Evolutionary conservation across 2,329 filamentous ascomycete genomes (phyloP).

Genomic region (Penicillium digitatum): DNA sequence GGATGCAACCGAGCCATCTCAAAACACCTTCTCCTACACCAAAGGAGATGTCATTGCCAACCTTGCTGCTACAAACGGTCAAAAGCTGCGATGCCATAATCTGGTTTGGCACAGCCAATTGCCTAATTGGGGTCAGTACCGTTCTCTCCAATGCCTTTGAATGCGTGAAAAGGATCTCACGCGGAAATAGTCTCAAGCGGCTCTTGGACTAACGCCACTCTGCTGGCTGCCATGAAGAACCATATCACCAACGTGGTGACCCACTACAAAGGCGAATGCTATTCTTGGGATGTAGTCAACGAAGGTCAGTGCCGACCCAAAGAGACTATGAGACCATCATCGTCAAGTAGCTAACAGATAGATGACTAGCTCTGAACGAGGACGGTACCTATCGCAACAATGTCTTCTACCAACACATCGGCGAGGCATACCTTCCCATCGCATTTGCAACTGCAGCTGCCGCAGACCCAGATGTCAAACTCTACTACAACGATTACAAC

Average conservation of each 20-base stretch:
- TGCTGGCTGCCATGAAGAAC: constrained; percentile 53
- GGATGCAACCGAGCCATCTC: constrained; percentile 58
- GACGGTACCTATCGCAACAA: constrained; percentile 44
- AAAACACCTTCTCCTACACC: constrained; percentile 56
- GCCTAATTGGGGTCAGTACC: constrained; percentile 53
- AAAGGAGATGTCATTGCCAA: constrained; percentile 51
- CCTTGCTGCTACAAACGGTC: constrained; percentile 39
- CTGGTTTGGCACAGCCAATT: constrained; percentile 49
- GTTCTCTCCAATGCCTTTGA: too few species aligned
- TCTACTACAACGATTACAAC: constrained; percentile 47
- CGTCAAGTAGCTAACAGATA: background rate
- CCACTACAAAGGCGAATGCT: constrained; percentile 37
- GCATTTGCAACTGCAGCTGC: constrained; percentile 46
- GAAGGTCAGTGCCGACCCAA: constrained; percentile 24
- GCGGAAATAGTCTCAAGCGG: constrained; percentile 37
- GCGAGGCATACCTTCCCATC: constrained; percentile 45
- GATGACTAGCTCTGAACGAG: constrained; percentile 40
- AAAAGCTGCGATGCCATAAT: constrained; percentile 61
- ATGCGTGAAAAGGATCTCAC: background rate
- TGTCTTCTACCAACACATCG: constrained; percentile 44
- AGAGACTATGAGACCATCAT: background rate
- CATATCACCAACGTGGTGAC: constrained; percentile 38
- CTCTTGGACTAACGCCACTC: constrained; percentile 57
- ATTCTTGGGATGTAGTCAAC: constrained; percentile 42
- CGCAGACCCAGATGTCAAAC: constrained; percentile 56